phyloP scores from a whole-genome alignment of 139 green algal species.

The Microglena sp. region DNA sequence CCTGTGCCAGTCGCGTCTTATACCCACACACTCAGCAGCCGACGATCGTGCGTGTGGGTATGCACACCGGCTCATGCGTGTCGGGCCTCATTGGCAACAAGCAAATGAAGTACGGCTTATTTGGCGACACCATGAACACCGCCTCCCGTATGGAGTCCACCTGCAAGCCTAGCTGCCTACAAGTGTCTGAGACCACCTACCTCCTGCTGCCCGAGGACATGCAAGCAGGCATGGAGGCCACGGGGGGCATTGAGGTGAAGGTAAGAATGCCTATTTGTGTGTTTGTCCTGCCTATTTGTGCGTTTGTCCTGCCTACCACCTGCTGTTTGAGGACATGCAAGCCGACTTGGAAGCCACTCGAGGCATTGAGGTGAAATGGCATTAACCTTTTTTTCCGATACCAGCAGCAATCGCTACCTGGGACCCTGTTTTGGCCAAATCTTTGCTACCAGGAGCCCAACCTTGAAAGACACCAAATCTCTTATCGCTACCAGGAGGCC shows the following conservation, averaged over 20 bases:
- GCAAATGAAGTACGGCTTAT: slow-evolving; percentile 19
- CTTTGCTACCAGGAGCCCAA: too few species aligned
- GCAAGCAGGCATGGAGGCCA: neutral
- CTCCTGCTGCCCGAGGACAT: neutral
- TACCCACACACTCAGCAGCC: slow-evolving; percentile 24
- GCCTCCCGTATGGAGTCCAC: slow-evolving; percentile 25
- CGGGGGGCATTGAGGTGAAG: slow-evolving; percentile 6
- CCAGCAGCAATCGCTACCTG: too few species aligned
- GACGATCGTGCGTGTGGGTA: slow-evolving; percentile 21
- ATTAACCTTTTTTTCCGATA: too few species aligned
- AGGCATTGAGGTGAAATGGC: slow-evolving; percentile 6
- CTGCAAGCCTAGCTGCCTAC: slow-evolving; percentile 4
- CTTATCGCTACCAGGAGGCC: too few species aligned
- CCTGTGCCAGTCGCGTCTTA: too few species aligned
- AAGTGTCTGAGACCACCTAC: slow-evolving; percentile 8
- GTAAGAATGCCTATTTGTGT: too few species aligned
- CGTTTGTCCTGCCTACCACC: too few species aligned
- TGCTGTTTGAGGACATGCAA: neutral
- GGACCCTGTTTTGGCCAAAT: too few species aligned
- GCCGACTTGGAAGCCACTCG: neutral
- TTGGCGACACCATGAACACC: slow-evolving; percentile 32
- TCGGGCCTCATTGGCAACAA: slow-evolving; percentile 20
- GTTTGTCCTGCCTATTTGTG: too few species aligned
- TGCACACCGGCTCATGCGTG: slow-evolving; percentile 23
- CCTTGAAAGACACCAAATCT: too few species aligned